A percentile compares a stretch with the other conserved stretches of the same genome.
phyloP scores from a whole-genome alignment of 108 stramenopile genomes.

The Nannochloropsis granulata region DNA sequence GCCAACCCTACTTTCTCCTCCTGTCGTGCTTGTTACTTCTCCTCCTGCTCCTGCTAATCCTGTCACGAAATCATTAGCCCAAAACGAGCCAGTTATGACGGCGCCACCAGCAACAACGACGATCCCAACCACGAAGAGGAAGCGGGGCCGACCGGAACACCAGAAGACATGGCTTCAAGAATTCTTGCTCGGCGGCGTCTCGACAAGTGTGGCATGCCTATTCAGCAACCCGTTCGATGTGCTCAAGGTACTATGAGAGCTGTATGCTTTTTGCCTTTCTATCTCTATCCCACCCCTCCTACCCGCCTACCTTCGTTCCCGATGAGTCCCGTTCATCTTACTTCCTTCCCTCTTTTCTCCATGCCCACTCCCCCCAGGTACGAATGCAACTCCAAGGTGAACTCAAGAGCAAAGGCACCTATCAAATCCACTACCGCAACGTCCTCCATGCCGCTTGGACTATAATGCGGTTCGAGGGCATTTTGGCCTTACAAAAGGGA shows the following conservation, averaged over 20 bases:
- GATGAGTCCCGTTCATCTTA: neutral
- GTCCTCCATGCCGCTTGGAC: neutral
- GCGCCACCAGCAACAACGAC: too few species aligned
- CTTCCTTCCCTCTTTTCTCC: neutral
- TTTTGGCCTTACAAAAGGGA: neutral
- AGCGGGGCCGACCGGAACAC: neutral
- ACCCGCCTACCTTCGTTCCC: too few species aligned
- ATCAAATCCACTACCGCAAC: neutral
- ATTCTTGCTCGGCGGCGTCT: neutral
- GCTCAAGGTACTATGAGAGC: neutral
- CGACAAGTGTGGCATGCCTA: neutral
- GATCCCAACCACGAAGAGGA: neutral
- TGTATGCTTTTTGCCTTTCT: neutral
- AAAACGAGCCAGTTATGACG: too few species aligned
- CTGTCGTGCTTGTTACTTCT: too few species aligned
- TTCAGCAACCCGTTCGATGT: neutral
- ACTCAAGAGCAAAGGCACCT: neutral
- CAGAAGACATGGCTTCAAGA: neutral
- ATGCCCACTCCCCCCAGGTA: neutral
- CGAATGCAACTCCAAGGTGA: neutral
- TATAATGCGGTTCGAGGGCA: neutral
- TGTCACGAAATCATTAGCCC: too few species aligned
- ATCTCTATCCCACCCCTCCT: neutral
- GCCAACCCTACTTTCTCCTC: neutral
- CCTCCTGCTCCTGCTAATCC: too few species aligned